These are phyloP conservation scores for Zanthoxylum bungeanum DNA, from an alignment of 345 rosid genomes.

Conservation along the genomic window DNA sequence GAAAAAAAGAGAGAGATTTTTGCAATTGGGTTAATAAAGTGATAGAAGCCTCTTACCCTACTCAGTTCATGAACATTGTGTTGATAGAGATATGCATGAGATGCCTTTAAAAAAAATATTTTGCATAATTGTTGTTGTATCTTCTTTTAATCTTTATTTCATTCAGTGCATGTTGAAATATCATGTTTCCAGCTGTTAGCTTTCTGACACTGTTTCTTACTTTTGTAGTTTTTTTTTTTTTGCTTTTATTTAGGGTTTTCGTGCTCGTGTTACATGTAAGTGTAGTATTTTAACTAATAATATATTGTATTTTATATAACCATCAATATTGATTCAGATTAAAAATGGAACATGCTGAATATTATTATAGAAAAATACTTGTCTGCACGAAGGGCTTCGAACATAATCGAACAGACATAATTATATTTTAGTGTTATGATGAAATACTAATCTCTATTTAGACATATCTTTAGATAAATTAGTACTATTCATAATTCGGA, in stretches of 20 bases:
- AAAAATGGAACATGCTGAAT: no score
- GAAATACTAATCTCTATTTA: no score
- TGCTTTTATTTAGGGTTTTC: neutral
- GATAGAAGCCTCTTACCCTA: neutral
- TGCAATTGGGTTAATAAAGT: constrained; percentile 1
- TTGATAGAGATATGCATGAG: constrained; percentile 9
- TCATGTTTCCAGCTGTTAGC: constrained; percentile 5
- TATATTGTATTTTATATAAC: neutral
- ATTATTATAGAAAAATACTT: no score
- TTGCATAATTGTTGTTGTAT: neutral
- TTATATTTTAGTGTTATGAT: no score
- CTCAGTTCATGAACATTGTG: constrained; percentile 4
- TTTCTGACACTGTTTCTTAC: neutral
- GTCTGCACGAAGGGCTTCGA: no score
- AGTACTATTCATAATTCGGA: no score
- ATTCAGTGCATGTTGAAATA: neutral
- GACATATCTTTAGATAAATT: no score
- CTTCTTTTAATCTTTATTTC: neutral
- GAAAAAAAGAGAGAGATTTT: neutral
- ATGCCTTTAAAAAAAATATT: neutral
- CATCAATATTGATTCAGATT: neutral
- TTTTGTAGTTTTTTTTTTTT: neutral
- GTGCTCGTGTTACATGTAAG: neutral
- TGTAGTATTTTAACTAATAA: no score
- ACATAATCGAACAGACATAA: no score